phyloP scores from a whole-genome alignment of 768 basidiomycete species.

The Suillus ampliporus region DNA sequence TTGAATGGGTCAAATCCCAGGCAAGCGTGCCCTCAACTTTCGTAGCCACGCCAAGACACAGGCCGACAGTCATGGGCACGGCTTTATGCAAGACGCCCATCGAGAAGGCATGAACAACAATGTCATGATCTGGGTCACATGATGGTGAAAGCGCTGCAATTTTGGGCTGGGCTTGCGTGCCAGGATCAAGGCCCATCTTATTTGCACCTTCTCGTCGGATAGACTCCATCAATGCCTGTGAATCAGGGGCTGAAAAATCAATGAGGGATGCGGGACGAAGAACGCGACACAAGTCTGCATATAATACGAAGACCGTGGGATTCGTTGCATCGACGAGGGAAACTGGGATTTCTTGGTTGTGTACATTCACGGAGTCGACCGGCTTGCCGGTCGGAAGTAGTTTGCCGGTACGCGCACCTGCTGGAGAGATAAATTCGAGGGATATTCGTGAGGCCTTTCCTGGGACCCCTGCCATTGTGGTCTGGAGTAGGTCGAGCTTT shows the following conservation, averaged over 20 bases:
- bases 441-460: conserved; percentile 68
- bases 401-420: conserved; percentile 72
- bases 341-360: conserved; percentile 36
- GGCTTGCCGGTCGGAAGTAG: conserved; percentile 67
- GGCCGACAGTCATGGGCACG: conserved; percentile 73
- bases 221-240: conserved; percentile 48
- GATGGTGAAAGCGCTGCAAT: conserved; percentile 60
- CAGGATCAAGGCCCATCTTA: conserved; percentile 68
- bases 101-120: conserved; percentile 64
- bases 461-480: conserved; percentile 69
- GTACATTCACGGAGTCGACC: conserved; percentile 48
- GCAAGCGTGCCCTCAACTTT: conserved; percentile 58
- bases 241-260: conserved; percentile 14
- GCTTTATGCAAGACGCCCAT: conserved; percentile 78
- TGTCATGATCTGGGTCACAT: conserved; percentile 29
- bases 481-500: conserved; percentile 51
- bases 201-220: conserved; percentile 61
- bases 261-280: conserved; percentile 26
- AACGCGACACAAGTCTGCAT: conserved; percentile 46
- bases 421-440: conserved; percentile 69
- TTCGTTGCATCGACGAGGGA: conserved; percentile 79
- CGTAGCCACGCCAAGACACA: conserved; percentile 71
- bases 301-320: conserved; percentile 68
- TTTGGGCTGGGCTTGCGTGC: conserved; percentile 71
- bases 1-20: conserved; percentile 45